Conservation (phyloP, 2,329 filamentous ascomycete species). For the Alternaria solani region DNA sequence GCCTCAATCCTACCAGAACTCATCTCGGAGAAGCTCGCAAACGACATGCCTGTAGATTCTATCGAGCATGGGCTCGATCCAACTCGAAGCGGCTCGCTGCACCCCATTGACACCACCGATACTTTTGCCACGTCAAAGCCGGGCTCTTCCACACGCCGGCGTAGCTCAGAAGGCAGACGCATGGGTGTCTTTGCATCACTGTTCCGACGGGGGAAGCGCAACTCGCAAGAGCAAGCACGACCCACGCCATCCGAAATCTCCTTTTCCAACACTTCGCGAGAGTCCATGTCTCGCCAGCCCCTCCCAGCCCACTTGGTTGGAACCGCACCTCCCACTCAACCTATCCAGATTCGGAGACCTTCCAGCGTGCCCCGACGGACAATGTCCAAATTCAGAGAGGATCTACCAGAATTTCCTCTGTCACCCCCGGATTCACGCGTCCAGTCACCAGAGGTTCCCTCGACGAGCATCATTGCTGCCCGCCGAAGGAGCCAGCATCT, state of each 20-base stretch:
- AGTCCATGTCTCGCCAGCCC: constrained; percentile 74
- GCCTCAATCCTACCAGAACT: constrained; percentile 63
- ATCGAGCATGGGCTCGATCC: constrained; percentile 48
- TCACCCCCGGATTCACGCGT: constrained; percentile 86
- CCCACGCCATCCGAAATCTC: constrained; percentile 70
- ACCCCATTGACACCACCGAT: constrained; percentile 44
- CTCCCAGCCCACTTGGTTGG: constrained; percentile 59
- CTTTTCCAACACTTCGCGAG: constrained; percentile 88
- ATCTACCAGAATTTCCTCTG: constrained; percentile 83
- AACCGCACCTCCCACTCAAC: constrained; percentile 47
- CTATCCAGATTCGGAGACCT: constrained; percentile 55
- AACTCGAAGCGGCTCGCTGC: constrained; percentile 43
- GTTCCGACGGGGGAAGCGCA: constrained; percentile 70
- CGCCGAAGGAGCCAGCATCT: constrained; percentile 50
- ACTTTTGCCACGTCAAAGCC: constrained; percentile 40
- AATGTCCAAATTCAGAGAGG: constrained; percentile 90
- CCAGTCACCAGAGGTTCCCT: constrained; percentile 75
- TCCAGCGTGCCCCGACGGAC: constrained; percentile 76
- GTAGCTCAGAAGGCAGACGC: constrained; percentile 48
- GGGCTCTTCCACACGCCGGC: constrained; percentile 31
- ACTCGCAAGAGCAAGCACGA: constrained; percentile 58
- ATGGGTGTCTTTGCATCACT: constrained; percentile 61
- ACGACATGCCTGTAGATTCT: constrained; percentile 52
- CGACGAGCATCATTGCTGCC: constrained; percentile 51
- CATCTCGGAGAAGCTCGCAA: constrained; percentile 51